These are phyloP conservation scores for Saturnispora besseyi DNA, from an alignment of 805 yeast species.

Conservation along the genomic window DNA sequence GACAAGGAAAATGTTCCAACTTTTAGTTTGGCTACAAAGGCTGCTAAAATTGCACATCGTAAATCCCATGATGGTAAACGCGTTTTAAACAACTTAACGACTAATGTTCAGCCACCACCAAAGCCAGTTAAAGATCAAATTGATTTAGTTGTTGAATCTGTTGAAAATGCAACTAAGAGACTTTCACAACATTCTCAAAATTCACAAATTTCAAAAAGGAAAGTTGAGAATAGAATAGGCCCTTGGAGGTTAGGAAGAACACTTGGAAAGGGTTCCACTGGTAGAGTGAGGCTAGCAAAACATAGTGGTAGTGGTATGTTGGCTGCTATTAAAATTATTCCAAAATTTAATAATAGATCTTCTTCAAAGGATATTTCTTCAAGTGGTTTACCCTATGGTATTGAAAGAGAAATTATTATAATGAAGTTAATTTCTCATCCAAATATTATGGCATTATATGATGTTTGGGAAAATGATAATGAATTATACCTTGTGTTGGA, in stretches of 20 bases:
- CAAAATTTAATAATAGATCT: slow-evolving; percentile 32
- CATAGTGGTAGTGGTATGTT: slow-evolving; percentile 60
- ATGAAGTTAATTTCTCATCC: slow-evolving; percentile 94
- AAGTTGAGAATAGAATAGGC: slow-evolving; percentile 44
- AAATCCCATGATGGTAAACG: not conserved
- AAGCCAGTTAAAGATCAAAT: slow-evolving; percentile 15
- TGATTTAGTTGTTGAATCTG: slow-evolving; percentile 35
- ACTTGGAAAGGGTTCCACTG: slow-evolving; percentile 76
- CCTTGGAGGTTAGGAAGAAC: slow-evolving; percentile 81
- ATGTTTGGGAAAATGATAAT: slow-evolving; percentile 96
- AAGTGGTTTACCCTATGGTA: slow-evolving; percentile 81
- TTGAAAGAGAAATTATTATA: slow-evolving; percentile 93
- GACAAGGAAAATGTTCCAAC: not conserved
- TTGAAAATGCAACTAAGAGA: slow-evolving; percentile 30
- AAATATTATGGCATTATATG: slow-evolving; percentile 86
- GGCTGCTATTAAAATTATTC: slow-evolving; percentile 78
- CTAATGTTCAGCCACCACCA: not conserved
- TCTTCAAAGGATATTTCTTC: slow-evolving; percentile 22
- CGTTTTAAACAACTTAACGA: not conserved
- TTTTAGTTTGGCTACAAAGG: not conserved
- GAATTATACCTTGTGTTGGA: slow-evolving; percentile 74
- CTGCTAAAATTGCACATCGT: not conserved
- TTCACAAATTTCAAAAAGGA: slow-evolving; percentile 25
- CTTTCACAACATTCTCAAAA: slow-evolving; percentile 34
- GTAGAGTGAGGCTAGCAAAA: slow-evolving; percentile 68